These are phyloP conservation scores for Fagus crenata DNA, from an alignment of 306 rosid species.

Conservation along the genomic window DNA sequence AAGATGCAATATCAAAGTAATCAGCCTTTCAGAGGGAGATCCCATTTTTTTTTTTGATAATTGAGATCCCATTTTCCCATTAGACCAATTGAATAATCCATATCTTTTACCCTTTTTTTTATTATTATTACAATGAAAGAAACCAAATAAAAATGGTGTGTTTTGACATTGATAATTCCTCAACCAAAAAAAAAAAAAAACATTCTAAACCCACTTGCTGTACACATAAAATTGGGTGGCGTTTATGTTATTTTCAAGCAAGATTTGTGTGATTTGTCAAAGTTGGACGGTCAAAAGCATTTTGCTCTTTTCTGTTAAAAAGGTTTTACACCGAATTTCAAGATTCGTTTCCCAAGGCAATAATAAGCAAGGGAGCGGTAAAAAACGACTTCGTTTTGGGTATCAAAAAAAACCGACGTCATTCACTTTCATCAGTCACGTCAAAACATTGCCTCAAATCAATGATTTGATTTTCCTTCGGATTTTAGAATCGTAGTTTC, in stretches of 20 bases:
- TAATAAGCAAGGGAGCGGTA: slow-evolving; percentile 23
- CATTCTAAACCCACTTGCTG: too few species aligned
- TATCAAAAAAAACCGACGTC: neutral
- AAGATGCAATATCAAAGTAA: neutral
- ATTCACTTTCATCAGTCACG: slow-evolving; percentile 9
- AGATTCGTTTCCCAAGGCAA: slow-evolving; percentile 37
- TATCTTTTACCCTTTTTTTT: neutral
- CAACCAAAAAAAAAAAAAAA: too few species aligned
- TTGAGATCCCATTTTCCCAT: neutral
- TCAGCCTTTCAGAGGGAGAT: neutral
- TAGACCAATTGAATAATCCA: neutral
- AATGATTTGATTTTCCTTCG: neutral
- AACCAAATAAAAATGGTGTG: neutral
- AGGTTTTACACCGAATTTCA: slow-evolving; percentile 41
- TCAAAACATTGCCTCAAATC: neutral
- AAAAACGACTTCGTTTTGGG: slow-evolving; percentile 48
- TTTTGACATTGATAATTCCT: neutral
- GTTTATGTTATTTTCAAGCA: neutral
- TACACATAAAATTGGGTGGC: too few species aligned
- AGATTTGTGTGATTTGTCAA: slow-evolving; percentile 11
- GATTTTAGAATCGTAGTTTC: slow-evolving; percentile 20
- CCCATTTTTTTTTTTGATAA: too few species aligned
- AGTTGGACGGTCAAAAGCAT: slow-evolving; percentile 57
- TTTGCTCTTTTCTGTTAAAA: slow-evolving; percentile 45
- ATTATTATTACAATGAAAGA: too few species aligned